These are phyloP conservation scores for Daedalea quercina DNA, from an alignment of 768 basidiomycete genomes.

Conservation along the genomic window DNA sequence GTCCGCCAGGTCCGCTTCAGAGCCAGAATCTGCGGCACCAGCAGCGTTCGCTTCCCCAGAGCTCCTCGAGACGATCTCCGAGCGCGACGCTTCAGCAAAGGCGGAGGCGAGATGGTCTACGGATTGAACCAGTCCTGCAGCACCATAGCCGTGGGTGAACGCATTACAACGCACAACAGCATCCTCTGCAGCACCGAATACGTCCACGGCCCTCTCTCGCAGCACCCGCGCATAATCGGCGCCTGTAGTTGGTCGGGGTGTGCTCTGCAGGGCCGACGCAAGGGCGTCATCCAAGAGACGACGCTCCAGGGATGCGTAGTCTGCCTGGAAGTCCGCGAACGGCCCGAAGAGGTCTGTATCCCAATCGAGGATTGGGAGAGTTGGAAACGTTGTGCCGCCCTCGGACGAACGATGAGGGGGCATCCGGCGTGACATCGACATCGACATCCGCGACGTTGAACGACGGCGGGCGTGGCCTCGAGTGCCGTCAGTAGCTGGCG, in stretches of 20 bases:
- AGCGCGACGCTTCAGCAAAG: slow-evolving; percentile 64
- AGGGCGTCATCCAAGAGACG: slow-evolving; percentile 58
- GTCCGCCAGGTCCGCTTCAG: slow-evolving; percentile 62
- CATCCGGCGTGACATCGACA: slow-evolving; percentile 27
- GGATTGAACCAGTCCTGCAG: slow-evolving; percentile 63
- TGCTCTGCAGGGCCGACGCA: slow-evolving; percentile 36
- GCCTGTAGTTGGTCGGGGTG: slow-evolving; percentile 16
- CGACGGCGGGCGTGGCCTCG: slow-evolving; percentile 11
- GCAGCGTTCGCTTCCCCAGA: slow-evolving; percentile 10
- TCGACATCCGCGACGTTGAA: slow-evolving; percentile 20
- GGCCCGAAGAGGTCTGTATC: slow-evolving; percentile 91
- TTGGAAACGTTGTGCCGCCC: slow-evolving; percentile 15
- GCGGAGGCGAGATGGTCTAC: slow-evolving; percentile 64
- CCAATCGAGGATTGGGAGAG: slow-evolving; percentile 49
- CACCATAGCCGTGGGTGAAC: slow-evolving; percentile 90
- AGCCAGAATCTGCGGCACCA: slow-evolving; percentile 24
- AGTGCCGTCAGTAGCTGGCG: slow-evolving; percentile 12
- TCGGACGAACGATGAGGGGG: slow-evolving; percentile 22
- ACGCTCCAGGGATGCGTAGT: slow-evolving; percentile 76
- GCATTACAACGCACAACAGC: slow-evolving; percentile 65
- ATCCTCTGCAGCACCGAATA: slow-evolving; percentile 75
- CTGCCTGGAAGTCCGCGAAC: slow-evolving; percentile 84
- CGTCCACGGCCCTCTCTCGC: slow-evolving; percentile 67
- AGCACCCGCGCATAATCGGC: slow-evolving; percentile 55
- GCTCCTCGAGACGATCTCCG: slow-evolving; percentile 34